Base-by-base conservation (phyloP, 768 basidiomycete genomes). In the Gymnopilus junonius region DNA sequence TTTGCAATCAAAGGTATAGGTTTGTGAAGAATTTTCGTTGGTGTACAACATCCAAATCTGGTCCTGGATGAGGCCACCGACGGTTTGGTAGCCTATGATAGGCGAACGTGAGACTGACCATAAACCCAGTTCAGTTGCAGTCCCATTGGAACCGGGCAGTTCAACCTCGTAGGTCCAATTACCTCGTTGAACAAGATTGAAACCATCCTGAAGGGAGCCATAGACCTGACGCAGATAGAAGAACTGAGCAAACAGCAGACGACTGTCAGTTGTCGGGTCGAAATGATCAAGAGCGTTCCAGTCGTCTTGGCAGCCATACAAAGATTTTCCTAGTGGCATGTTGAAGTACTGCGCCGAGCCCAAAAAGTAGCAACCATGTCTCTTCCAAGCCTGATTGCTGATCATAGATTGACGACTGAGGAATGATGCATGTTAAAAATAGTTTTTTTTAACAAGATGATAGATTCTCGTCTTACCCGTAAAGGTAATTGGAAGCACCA, bases 221-320 rank as follows among this genome's bases (percentile, higher is more conserved):
- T 90, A 97, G 14, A 80, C 75, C 6, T 73, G 73, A 31, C 95
- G 90, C 37, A 97, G 80, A 69, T 86, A 82, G 60, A 90, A 74
- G 78, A 93, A 89, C 57, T 91, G 92, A 17, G 85, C 73, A 70
- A 93, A 87, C 61, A 93, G 71, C 59, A 94, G 89, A 39, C 91
- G 86, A 39, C 84, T 83, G 70, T 92, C 89, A 12, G 89, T 79
- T 2, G 95, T 96, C 27, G 94, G 94, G 75, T 97, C 95, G 73
- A 97, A 97, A 74, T 97, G 95, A 69, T 97, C 95, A 32, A 96
- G 86, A 2, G 92, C 86, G 74, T 97, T 96, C 93, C 92, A 95
- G 68, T 92, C 88, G 71, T 97, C 94, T 48, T 90, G 69, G 73
- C 95, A 97, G 48, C 94, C 95, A 17, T 94, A 79, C 32, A 94